Base-by-base conservation (phyloP, 176 grass and related monocot species). In the Areca catechu region DNA sequence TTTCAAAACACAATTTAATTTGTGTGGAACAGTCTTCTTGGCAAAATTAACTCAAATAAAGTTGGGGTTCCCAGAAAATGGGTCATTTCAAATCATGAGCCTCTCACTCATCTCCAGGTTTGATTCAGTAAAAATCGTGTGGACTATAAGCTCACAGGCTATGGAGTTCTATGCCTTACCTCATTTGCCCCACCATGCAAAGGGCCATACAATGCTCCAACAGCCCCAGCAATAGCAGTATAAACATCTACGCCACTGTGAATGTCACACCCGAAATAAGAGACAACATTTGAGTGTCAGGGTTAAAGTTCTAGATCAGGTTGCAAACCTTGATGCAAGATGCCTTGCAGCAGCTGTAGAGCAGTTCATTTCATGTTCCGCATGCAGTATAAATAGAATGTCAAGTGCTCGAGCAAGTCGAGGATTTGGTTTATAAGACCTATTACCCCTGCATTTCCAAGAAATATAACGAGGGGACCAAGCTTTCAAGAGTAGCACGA, bases 341-440 rank as follows among this genome's bases (percentile, higher is more conserved):
- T 98, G 93, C 55, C 93, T 86, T 69, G 80, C 93, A 63, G 87
- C 87, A 89, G 93, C 80, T 27, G 87, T 88, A 58, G 93, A 98
- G 67, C 87, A 98, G 66, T 98, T 98, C 93, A 92, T 98, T 82
- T 98, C 93, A 63, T 98, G 93, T 68, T 98, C 93, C 18, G 93
- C 93, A 78, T 98, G 93, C 17, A 98, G 81, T 74, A 98, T 92
- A 56, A 98, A 92, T 50, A 98, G 87, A 56, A 98, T 71, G 50
- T 98, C 87, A 65, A 98, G 69, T 67, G 72, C 87, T 67, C 87
- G 74, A 63, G 87, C 78, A 77, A 98, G 88, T 77, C 78, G 76
- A 63, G 87, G 75, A 43, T 98, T 98, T 66, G 87, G 93, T 62
- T 74, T 80, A 54, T 98, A 98, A 51, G 84, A 54, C 60, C 80